phyloP scores from a whole-genome alignment of 345 rosid species.

The Triadica sebifera region DNA sequence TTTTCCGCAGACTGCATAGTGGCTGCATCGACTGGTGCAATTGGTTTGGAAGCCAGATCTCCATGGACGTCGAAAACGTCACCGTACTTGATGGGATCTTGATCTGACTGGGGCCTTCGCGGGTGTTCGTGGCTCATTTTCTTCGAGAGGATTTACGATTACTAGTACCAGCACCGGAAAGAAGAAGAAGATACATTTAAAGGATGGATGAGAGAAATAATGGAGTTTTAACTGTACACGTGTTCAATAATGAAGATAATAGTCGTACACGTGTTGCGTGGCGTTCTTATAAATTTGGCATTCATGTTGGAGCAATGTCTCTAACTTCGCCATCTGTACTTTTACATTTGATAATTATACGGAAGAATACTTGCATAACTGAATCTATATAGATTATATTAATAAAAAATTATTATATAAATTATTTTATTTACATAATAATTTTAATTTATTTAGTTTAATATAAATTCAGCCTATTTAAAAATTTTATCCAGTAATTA shows the following conservation, averaged over 20 bases:
- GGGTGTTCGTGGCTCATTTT: conserved; percentile 34
- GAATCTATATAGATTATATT: too few species aligned
- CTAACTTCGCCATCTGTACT: neutral
- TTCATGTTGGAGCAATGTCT: neutral
- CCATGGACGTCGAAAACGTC: conserved; percentile 41
- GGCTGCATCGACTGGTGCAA: conserved; percentile 40
- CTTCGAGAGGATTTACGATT: too few species aligned
- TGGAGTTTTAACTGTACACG: neutral
- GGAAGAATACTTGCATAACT: too few species aligned
- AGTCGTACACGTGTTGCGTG: neutral
- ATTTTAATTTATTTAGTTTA: too few species aligned
- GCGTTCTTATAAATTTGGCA: too few species aligned
- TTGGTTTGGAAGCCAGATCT: conserved; percentile 31
- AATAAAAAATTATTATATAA: too few species aligned
- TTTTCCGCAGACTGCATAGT: conserved; percentile 42
- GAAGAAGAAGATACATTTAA: too few species aligned
- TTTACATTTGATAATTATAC: too few species aligned
- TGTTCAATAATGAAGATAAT: neutral
- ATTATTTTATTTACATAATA: too few species aligned
- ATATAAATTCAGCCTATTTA: too few species aligned
- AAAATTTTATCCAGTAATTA: too few species aligned
- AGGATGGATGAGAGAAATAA: too few species aligned
- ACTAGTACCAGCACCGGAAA: neutral
- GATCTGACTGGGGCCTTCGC: conserved; percentile 11
- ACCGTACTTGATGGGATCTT: conserved; percentile 31